Conservation (phyloP, 805 yeast genomes). For the Scheffersomyces stipitis region DNA sequence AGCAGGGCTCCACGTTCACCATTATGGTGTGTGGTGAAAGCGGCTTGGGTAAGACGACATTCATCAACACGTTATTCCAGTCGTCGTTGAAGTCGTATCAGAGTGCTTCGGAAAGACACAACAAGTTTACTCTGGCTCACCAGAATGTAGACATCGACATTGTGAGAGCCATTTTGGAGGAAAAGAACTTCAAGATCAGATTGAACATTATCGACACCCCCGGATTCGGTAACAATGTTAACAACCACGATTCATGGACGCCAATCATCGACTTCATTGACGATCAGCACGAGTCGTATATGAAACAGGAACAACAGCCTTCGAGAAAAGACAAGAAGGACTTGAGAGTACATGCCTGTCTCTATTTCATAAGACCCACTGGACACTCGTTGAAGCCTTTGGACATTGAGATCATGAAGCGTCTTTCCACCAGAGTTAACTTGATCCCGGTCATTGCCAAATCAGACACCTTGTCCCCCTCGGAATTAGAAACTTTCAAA, state of each 20-base stretch:
- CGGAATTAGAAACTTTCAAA: constrained; percentile 69
- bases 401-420: constrained; percentile 87
- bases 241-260: constrained; percentile 83
- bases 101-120: constrained; percentile 54
- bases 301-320: constrained; percentile 96
- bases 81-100: constrained; percentile 62
- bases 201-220: constrained; percentile 89
- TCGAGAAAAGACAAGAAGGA: constrained; percentile 64
- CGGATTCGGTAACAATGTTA: constrained; percentile 89
- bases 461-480: constrained; percentile 78
- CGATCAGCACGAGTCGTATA: constrained; percentile 82
- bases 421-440: constrained; percentile 75
- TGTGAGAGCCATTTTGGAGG: constrained; percentile 77
- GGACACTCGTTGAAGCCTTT: constrained; percentile 85
- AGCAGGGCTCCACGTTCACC: constrained; percentile 75
- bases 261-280: constrained; percentile 86
- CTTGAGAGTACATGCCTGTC: constrained; percentile 85
- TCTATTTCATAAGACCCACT: constrained; percentile 88
- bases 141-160: constrained; percentile 79
- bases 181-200: constrained; percentile 73
- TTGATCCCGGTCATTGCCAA: constrained; percentile 88
- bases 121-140: constrained; percentile 52
- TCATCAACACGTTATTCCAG: constrained; percentile 82
- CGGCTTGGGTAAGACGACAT: constrained; percentile 91
- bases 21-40: constrained; percentile 89